A percentile compares a stretch with the other conserved stretches of the same genome.
These are phyloP conservation scores for Aspergillus cejpii DNA, from an alignment of 2,329 filamentous ascomycete species.

Conservation along the genomic window DNA sequence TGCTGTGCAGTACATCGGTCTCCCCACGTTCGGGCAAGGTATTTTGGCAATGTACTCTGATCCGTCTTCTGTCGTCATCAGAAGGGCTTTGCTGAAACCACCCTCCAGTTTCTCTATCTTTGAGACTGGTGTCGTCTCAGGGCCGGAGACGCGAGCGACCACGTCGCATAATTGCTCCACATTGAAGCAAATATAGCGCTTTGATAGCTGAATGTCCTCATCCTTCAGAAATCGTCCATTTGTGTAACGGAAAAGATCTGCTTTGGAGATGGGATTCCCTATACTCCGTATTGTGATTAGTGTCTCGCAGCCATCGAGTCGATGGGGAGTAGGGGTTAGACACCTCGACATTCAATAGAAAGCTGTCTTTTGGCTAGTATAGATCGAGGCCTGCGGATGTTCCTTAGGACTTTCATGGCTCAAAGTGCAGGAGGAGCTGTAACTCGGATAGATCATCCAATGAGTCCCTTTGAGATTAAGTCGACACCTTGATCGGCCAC, in stretches of 20 bases:
- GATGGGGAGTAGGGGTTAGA: background rate
- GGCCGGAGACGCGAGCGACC: slow-evolving; percentile 1
- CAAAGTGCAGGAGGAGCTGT: no score
- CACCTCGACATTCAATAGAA: background rate
- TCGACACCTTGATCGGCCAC: no score
- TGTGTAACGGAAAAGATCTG: slow-evolving; percentile 1
- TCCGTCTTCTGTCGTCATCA: slow-evolving; percentile 13
- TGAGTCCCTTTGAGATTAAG: no score
- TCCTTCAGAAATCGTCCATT: background rate
- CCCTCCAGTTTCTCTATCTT: slow-evolving; percentile 7
- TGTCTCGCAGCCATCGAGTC: background rate
- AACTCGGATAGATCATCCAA: no score
- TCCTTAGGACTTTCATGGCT: background rate
- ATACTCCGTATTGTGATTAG: background rate
- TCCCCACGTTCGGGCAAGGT: slow-evolving; percentile 17
- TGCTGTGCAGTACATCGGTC: slow-evolving; percentile 17
- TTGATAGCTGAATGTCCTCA: background rate
- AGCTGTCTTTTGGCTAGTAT: background rate
- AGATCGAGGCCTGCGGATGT: background rate
- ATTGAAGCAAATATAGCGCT: slow-evolving; percentile 6
- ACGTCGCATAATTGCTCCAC: slow-evolving; percentile 3
- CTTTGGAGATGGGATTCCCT: background rate
- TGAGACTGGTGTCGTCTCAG: background rate
- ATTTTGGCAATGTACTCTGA: slow-evolving; percentile 19
- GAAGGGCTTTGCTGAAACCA: slow-evolving; percentile 10